Evolutionary conservation across 768 basidiomycete genomes (phyloP), one percentile per base, ranked within the genome.

Genomic region (Cystofilobasidium bisporidii): DNA sequence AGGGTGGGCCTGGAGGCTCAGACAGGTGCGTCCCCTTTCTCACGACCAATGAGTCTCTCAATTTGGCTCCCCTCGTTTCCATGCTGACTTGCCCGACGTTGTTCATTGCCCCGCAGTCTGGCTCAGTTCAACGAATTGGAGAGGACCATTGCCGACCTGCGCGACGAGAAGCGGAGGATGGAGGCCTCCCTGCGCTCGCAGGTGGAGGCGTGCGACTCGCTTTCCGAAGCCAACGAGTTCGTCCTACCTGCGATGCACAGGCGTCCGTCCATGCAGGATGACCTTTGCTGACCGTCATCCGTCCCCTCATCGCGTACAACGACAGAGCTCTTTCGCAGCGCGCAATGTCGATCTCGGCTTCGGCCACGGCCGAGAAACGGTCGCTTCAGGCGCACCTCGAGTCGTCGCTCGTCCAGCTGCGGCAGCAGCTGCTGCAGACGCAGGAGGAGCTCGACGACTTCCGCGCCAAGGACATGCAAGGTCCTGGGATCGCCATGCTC

Each of bases 401-500:
- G 40, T 70, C 57, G 4, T 76, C 79, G 70, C 67, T 79, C n/a
- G 74, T 74, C 73, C 84, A 87, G 71, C 75, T 91, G 47, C 85
- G 87, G 70, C 76, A 75, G 18, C 84, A 89, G 74, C 79, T 92
- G 10, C 75, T 79, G 11, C 87, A 86, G 63, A 80, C 81, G 59
- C 81, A 82, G 72, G 82, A 82, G 56, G 81, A 84, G 61, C 80
- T 91, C 56, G 81, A 83, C 59, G 80, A 82, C n/a, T 43, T 66
- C n/a, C 40, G 65, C 22, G 32, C 71, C 1, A 65, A 63, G 66
- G 67, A 17, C 33, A 58, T 61, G 73, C 87, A 91, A 78, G 82
- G 81, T 12, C 91, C 93, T 78, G 81, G 87, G 71, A 84, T 90
- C 64, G 86, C 87, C 38, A 75, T 99, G 64, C 80, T 99, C 50